These are phyloP conservation scores for Stentor coeruleus DNA, from an alignment of 73 alveolate species.

Conservation along the genomic window DNA sequence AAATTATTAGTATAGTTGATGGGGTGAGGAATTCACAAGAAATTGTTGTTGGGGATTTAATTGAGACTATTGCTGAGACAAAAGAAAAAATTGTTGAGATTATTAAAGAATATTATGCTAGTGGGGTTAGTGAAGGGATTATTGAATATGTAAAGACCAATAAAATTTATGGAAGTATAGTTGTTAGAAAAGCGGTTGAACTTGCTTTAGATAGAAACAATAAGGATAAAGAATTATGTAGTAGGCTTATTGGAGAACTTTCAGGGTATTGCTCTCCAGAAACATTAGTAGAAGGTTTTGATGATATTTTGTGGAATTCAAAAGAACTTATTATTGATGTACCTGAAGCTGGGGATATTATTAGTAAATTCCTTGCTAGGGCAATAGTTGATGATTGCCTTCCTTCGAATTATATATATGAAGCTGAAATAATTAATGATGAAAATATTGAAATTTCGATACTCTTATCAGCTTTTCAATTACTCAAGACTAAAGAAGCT, in stretches of 20 bases:
- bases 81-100: background rate
- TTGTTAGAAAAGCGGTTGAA: conserved; percentile 20
- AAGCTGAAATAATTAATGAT: background rate
- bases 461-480: background rate
- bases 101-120: conserved; percentile 8
- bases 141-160: background rate
- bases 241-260: conserved; percentile 15
- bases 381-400: conserved; percentile 14
- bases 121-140: conserved; percentile 20
- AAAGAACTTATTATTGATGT: background rate
- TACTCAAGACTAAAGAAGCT: background rate
- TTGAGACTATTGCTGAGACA: background rate
- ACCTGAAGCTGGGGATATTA: background rate
- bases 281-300: conserved; percentile 16
- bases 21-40: too few species aligned
- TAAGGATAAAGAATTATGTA: background rate
- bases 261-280: conserved; percentile 10
- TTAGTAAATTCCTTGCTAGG: conserved; percentile 8
- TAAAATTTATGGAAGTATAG: background rate
- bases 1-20: too few species aligned
- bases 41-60: background rate
- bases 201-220: background rate
- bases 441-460: background rate
- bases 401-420: background rate
- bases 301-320: conserved; percentile 1